Conservation (phyloP, 2,329 filamentous ascomycete species). For the Chalaropsis thielavioides region DNA sequence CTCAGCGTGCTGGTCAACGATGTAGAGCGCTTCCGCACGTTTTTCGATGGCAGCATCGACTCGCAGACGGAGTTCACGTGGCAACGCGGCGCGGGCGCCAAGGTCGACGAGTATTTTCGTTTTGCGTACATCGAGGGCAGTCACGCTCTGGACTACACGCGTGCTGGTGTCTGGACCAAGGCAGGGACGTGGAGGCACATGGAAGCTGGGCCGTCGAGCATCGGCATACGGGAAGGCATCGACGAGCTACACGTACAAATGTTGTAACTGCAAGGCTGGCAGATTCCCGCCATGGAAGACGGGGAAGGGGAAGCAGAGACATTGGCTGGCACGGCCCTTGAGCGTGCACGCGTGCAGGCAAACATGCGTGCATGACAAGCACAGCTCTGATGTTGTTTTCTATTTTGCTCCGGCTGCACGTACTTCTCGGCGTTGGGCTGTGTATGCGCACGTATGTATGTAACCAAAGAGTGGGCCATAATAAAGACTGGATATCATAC, state of each 20-base stretch:
- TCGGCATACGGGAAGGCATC: conserved; percentile 21
- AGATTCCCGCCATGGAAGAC: neutral
- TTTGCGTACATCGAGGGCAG: conserved; percentile 61
- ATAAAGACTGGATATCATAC: neutral
- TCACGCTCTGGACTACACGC: conserved; percentile 54
- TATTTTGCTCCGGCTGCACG: neutral
- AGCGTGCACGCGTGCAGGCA: neutral
- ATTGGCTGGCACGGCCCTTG: neutral
- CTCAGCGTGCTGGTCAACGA: conserved; percentile 74
- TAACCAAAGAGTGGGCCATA: neutral
- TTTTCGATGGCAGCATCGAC: conserved; percentile 43
- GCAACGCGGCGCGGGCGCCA: conserved; percentile 33
- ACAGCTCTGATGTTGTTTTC: neutral
- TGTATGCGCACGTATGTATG: neutral
- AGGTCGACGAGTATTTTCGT: conserved; percentile 56
- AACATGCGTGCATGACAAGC: neutral
- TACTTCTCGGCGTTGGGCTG: neutral
- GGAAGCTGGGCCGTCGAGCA: conserved; percentile 43
- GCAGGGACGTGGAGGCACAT: conserved; percentile 53
- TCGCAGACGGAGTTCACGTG: conserved; percentile 40
- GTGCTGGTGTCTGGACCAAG: conserved; percentile 54
- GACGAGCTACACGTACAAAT: conserved; percentile 15
- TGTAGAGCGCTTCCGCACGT: conserved; percentile 64
- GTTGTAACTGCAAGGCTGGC: neutral
- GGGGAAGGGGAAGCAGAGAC: neutral